phyloP scores from a whole-genome alignment of 805 yeast species.

The Torulaspora indica region DNA sequence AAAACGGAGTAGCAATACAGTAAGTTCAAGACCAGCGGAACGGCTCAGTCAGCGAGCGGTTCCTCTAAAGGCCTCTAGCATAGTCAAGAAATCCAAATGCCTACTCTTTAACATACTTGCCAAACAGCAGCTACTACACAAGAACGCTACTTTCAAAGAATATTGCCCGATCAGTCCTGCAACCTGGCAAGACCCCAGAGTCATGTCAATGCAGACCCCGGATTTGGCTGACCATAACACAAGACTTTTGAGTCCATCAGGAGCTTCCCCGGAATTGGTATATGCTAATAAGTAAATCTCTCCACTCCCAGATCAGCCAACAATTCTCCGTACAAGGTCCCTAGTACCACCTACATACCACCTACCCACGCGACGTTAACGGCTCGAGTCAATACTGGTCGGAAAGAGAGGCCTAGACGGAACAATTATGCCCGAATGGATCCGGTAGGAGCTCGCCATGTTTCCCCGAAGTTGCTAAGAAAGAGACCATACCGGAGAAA shows the following conservation, averaged over 20 bases:
- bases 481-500: constrained; percentile 1
- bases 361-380: not conserved
- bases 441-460: not conserved
- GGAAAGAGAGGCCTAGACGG: not conserved
- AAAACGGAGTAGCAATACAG: no score
- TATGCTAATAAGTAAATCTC: not conserved
- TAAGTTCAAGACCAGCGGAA: no score
- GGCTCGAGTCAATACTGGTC: not conserved
- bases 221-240: no score
- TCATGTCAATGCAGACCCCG: no score
- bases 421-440: not conserved
- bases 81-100: no score
- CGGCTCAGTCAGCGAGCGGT: no score
- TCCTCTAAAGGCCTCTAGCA: no score
- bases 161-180: no score
- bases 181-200: no score
- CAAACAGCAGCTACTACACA: no score
- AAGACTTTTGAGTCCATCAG: not conserved
- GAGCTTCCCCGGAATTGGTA: not conserved
- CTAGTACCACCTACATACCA: not conserved
- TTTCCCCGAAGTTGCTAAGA: constrained; percentile 1
- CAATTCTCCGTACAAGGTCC: not conserved
- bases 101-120: no score
- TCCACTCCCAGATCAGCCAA: not conserved
- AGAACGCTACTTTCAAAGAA: no score